Evolutionary conservation across 2,329 filamentous ascomycete genomes (phyloP), one percentile per base, ranked within the genome.

Genomic region (Trichophyton verrucosum): DNA sequence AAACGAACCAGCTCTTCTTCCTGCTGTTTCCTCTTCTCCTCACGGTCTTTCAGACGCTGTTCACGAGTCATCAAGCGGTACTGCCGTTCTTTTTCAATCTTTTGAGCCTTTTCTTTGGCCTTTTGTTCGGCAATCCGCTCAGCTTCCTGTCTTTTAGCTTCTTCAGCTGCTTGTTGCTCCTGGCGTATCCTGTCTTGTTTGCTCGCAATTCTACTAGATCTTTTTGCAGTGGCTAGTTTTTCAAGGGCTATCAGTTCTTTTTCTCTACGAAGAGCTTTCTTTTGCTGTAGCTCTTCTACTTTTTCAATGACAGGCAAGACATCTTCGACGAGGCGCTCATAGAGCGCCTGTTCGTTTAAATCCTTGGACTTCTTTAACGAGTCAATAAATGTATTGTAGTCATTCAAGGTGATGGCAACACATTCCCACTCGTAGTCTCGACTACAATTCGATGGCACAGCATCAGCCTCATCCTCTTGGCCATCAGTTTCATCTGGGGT

Each of bases 171-270:
- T 66, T 87, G 82, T 62, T 89, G 85, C 55, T 92, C 85, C 63
- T 87, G 80, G 66, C 84, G 86, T 68, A 91, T 88, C 65, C 84
- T 86, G 70, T 96, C 91, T 38, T 85, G 78, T 70, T 90, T 95
- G 65, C 82, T 82, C 17, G 92, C 91, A 66, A 99, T 84, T 64
- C 94, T 85, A 68, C 89, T 95, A 0, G 94, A 99, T 64, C 94
- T 81, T 76, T 99, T 99, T 3, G 94, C 92, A 61, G 87, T 89
- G n/a, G 90, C 90, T 75, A 97, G 82, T 71, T 94, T 92, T 67
- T 92, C 86, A 65, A 95, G 74, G 66, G 85, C 90, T 59, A 90
- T 78, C 22, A 95, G 74, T 68, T 97, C 92, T 64, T 86, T 89
- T 70, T 95, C 84, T 67, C 87, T 87, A 78, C 78, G 89, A 81